Percentiles rank a stretch among this genome's conserved stretches.
Conservation (phyloP, 495 filamentous ascomycete genomes). For the Patellaria atrata region DNA sequence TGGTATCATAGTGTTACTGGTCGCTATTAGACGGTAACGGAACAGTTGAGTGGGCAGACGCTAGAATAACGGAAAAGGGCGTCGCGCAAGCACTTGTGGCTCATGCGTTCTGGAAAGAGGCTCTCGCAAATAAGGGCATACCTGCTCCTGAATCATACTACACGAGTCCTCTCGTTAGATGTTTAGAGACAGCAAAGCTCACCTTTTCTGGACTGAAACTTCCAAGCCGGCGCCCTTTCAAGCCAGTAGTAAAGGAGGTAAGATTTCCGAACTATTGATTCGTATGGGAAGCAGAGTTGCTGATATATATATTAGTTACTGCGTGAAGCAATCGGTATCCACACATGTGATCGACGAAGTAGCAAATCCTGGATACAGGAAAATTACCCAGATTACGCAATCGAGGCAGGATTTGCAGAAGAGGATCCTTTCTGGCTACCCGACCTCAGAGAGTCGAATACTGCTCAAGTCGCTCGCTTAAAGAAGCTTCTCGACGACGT, state of each 20-base stretch:
- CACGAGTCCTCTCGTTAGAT: slow-evolving; percentile 21
- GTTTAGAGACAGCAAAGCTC: slow-evolving; percentile 23
- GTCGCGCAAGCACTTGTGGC: slow-evolving; percentile 20
- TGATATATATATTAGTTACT: slow-evolving; percentile 25
- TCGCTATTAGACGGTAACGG: slow-evolving; percentile 25
- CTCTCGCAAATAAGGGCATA: slow-evolving; percentile 17
- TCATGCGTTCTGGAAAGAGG: slow-evolving; percentile 11
- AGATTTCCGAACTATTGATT: slow-evolving; percentile 2
- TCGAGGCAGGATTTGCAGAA: slow-evolving; percentile 47
- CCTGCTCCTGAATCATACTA: slow-evolving; percentile 22
- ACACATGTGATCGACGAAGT: slow-evolving; percentile 66
- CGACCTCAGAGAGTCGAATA: slow-evolving; percentile 23
- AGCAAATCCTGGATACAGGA: slow-evolving; percentile 40
- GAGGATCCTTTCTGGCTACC: slow-evolving; percentile 23
- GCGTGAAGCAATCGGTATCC: slow-evolving; percentile 57
- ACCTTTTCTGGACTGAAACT: slow-evolving; percentile 15
- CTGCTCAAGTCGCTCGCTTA: slow-evolving; percentile 42
- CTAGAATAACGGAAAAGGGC: slow-evolving; percentile 20
- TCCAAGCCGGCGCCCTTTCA: slow-evolving; percentile 11
- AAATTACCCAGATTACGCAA: slow-evolving; percentile 40
- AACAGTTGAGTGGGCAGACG: slow-evolving; percentile 21
- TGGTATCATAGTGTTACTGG: slow-evolving; percentile 18
- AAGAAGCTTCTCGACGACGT: slow-evolving; percentile 45
- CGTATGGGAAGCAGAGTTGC: neutral
- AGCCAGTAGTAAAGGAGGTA: slow-evolving; percentile 23